These are phyloP conservation scores for Naganishia antarctica DNA, from an alignment of 768 basidiomycete genomes.

Conservation along the genomic window DNA sequence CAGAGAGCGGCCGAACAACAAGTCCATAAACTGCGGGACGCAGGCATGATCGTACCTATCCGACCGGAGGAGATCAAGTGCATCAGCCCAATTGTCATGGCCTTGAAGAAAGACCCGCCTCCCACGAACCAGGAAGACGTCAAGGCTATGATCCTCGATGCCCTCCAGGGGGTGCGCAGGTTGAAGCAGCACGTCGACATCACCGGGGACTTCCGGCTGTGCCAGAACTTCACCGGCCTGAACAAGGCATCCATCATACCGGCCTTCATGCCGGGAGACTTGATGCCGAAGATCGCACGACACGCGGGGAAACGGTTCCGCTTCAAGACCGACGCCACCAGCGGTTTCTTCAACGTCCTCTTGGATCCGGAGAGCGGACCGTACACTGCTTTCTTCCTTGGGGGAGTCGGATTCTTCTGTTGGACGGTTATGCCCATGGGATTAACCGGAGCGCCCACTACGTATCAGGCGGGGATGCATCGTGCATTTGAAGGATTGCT, in stretches of 20 bases:
- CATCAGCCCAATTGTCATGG: constrained; percentile 48
- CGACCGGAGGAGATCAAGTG: constrained; percentile 49
- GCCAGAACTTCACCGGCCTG: constrained; percentile 51
- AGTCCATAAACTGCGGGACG: constrained; percentile 49
- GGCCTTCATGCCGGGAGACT: constrained; percentile 47
- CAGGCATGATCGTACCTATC: constrained; percentile 48
- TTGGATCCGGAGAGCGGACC: constrained; percentile 30
- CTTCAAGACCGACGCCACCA: constrained; percentile 50
- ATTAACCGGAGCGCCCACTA: constrained; percentile 50
- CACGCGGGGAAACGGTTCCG: constrained; percentile 51
- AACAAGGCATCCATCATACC: constrained; percentile 35
- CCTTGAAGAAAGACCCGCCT: constrained; percentile 49
- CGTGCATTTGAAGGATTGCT: constrained; percentile 31
- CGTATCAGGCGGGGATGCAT: constrained; percentile 34
- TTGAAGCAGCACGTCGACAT: constrained; percentile 34
- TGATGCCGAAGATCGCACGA: constrained; percentile 50
- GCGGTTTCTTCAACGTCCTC: constrained; percentile 48
- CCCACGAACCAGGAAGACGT: constrained; percentile 48
- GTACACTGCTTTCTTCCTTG: constrained; percentile 50
- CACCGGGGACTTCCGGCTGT: constrained; percentile 49
- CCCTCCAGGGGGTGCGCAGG: constrained; percentile 36
- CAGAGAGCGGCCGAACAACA: constrained; percentile 45
- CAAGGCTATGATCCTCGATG: constrained; percentile 45
- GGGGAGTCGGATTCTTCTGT: constrained; percentile 50
- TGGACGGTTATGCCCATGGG: constrained; percentile 53